Percentiles rank a stretch among this genome's conserved stretches.
These are phyloP conservation scores for Emergomyces pasteurianus DNA, from an alignment of 2,329 filamentous ascomycete species.

Conservation along the genomic window DNA sequence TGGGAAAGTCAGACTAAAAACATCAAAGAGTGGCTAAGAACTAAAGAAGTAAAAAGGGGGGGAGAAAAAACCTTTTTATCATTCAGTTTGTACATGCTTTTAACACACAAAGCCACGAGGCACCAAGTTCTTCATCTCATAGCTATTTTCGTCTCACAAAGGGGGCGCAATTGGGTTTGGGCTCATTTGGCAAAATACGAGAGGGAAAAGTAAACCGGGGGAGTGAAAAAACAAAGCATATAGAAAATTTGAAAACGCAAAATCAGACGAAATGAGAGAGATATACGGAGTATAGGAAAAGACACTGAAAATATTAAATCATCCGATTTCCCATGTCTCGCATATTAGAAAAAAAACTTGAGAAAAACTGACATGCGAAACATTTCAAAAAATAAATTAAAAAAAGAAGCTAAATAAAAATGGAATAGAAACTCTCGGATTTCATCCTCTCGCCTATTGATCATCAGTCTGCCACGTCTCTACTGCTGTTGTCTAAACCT, in stretches of 20 bases:
- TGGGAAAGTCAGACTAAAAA: neutral
- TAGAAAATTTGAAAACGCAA: neutral
- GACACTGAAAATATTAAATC: neutral
- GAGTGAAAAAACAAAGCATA: neutral
- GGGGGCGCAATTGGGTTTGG: neutral
- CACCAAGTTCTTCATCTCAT: neutral
- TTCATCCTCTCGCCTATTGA: neutral
- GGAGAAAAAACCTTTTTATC: neutral
- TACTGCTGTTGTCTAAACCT: constrained; percentile 6
- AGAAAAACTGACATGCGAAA: neutral
- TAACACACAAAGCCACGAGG: neutral
- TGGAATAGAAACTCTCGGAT: neutral
- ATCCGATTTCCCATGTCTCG: neutral
- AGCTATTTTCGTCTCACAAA: neutral
- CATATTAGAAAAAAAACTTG: neutral
- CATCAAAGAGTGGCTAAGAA: neutral
- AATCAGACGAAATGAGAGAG: neutral
- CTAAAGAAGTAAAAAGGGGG: neutral
- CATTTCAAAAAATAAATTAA: neutral
- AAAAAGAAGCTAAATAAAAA: neutral
- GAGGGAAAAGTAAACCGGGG: neutral
- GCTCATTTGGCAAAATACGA: neutral
- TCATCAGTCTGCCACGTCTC: neutral
- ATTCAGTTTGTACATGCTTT: neutral
- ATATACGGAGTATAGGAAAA: neutral